Evolutionary conservation across 306 rosid genomes (phyloP).

Genomic region (Cucurbita pepo): DNA sequence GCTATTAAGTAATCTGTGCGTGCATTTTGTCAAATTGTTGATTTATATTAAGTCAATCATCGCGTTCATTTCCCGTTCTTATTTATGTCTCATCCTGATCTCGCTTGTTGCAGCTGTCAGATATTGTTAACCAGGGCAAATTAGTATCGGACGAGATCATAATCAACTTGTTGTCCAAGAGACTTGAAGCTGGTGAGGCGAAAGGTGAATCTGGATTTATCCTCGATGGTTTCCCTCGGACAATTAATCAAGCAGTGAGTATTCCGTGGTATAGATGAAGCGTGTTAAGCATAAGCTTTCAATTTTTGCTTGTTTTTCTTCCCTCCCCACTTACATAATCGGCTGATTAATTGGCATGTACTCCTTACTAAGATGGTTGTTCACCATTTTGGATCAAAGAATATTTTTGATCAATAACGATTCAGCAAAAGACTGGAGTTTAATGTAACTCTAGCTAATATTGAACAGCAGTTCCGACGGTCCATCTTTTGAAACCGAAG

Average conservation of each 20-base stretch:
- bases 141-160: conserved; percentile 88
- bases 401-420: no score
- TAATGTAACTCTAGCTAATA: no score
- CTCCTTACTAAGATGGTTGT: no score
- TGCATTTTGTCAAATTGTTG: not conserved
- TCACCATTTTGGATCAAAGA: not conserved
- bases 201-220: conserved; percentile 77
- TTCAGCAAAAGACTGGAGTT: no score
- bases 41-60: not conserved
- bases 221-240: conserved; percentile 98
- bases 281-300: no score
- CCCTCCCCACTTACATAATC: no score
- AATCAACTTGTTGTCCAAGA: conserved; percentile 62
- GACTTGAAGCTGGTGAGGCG: conserved; percentile 55
- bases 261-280: not conserved
- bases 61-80: not conserved
- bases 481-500: no score
- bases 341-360: no score
- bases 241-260: conserved; percentile 84
- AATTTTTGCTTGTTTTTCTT: no score
- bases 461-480: no score
- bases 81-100: not conserved
- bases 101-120: conserved; percentile 48
- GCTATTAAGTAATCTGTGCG: not conserved
- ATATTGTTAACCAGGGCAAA: conserved; percentile 80